phyloP scores from a whole-genome alignment of 257 asterid species.

The Solanum habrochaites region DNA sequence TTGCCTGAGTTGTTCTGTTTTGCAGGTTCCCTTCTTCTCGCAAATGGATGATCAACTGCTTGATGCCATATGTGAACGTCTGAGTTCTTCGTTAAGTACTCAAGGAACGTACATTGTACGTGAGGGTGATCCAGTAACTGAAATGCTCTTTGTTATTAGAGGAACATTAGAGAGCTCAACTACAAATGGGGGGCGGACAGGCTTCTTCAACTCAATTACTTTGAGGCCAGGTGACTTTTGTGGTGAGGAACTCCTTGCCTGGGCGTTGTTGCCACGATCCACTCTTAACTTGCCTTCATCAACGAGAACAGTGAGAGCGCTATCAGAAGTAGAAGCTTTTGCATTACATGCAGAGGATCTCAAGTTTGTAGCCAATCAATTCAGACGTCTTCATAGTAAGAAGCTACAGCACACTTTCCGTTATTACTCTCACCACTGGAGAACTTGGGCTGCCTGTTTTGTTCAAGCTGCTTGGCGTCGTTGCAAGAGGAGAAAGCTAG shows the following conservation, averaged over 20 bases:
- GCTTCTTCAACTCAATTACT: conserved; percentile 64
- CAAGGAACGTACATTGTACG: conserved; percentile 75
- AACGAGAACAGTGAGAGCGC: conserved; percentile 68
- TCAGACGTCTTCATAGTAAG: conserved; percentile 80
- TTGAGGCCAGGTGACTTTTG: conserved; percentile 61
- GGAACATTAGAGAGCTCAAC: conserved; percentile 79
- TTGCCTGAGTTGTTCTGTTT: background rate
- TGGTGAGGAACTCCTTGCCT: conserved; percentile 77
- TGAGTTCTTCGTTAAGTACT: conserved; percentile 60
- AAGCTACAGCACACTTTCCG: conserved; percentile 70
- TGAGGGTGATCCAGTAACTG: conserved; percentile 77
- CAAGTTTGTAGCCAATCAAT: conserved; percentile 70
- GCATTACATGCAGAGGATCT: conserved; percentile 79
- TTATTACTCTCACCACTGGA: conserved; percentile 78
- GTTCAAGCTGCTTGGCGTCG: conserved; percentile 80
- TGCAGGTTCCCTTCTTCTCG: conserved; percentile 80
- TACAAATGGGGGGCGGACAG: conserved; percentile 78
- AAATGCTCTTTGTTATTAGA: conserved; percentile 71
- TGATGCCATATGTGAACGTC: conserved; percentile 85
- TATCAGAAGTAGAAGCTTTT: conserved; percentile 70
- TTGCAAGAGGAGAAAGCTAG: conserved; percentile 32
- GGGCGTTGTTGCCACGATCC: conserved; percentile 69
- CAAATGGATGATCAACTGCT: conserved; percentile 78
- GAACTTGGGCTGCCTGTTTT: conserved; percentile 79
- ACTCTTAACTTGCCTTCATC: conserved; percentile 60